Percentiles rank a stretch among this genome's conserved stretches.
Conservation (phyloP, 768 basidiomycete genomes). For the Coprinellus micaceus region DNA sequence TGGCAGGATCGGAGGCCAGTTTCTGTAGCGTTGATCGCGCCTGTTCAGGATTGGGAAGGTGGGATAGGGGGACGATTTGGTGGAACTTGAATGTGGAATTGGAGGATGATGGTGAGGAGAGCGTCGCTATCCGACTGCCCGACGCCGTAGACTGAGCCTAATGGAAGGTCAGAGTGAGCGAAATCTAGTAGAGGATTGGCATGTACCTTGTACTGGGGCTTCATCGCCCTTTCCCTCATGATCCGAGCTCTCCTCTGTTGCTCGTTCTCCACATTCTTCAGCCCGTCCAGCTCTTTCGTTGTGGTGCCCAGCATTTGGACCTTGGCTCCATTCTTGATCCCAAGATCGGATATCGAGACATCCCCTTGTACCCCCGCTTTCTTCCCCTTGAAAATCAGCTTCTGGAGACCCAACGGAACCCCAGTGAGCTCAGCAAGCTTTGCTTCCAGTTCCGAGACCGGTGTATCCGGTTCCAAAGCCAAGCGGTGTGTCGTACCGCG, state of each 20-base stretch:
- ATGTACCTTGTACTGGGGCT: slow-evolving; percentile 55
- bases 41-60: slow-evolving; percentile 60
- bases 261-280: slow-evolving; percentile 57
- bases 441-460: slow-evolving; percentile 48
- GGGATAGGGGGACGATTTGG: slow-evolving; percentile 52
- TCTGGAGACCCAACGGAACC: slow-evolving; percentile 65
- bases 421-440: slow-evolving; percentile 60
- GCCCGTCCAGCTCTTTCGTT: slow-evolving; percentile 46
- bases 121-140: slow-evolving; percentile 16
- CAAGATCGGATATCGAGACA: slow-evolving; percentile 36
- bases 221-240: slow-evolving; percentile 53
- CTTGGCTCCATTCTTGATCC: slow-evolving; percentile 63
- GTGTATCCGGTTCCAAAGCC: slow-evolving; percentile 45
- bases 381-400: slow-evolving; percentile 72
- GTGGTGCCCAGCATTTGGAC: slow-evolving; percentile 73
- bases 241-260: slow-evolving; percentile 55
- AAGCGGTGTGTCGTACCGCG: slow-evolving; percentile 48
- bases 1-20: slow-evolving; percentile 68
- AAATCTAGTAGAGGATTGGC: not conserved
- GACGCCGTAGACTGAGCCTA: slow-evolving; percentile 58
- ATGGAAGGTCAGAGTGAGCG: not conserved
- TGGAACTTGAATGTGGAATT: slow-evolving; percentile 60
- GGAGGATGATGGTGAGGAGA: slow-evolving; percentile 25
- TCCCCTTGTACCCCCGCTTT: slow-evolving; percentile 29
- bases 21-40: slow-evolving; percentile 53